phyloP scores from a whole-genome alignment of 2,329 filamentous ascomycete species.

The Exophiala phaeomuriformis region DNA sequence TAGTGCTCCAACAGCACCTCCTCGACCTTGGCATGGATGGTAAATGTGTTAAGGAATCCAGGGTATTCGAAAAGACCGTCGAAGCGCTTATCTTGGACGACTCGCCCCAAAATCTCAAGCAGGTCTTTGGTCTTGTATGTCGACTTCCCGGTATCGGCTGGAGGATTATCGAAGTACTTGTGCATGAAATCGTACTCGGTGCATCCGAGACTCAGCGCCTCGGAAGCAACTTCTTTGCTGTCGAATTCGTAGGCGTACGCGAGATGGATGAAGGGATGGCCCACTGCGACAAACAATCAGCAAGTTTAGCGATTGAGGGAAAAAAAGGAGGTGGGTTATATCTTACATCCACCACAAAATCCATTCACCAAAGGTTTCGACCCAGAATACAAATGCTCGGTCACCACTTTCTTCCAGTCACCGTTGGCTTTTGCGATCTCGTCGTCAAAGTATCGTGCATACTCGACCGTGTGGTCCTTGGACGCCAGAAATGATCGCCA shows the following conservation, averaged over 20 bases:
- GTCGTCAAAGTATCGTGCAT: conserved; percentile 22
- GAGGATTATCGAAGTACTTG: conserved; percentile 1
- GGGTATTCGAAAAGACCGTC: conserved; percentile 5
- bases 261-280: conserved; percentile 46
- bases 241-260: conserved; percentile 10
- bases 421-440: conserved; percentile 12
- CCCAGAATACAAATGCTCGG: conserved; percentile 26
- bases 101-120: conserved; percentile 5
- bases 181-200: conserved; percentile 9
- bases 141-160: neutral
- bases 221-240: conserved; percentile 4
- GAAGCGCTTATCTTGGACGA: conserved; percentile 7
- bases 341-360: conserved; percentile 13
- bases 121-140: conserved; percentile 8
- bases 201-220: conserved; percentile 8
- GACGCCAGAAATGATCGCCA: neutral
- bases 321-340: neutral
- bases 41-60: conserved; percentile 1
- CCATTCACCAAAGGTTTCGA: conserved; percentile 19
- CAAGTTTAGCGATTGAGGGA: neutral
- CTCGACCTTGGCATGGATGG: neutral
- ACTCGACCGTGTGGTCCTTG: conserved; percentile 15
- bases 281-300: conserved; percentile 7
- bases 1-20: conserved; percentile 8
- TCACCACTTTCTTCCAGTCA: conserved; percentile 22